phyloP scores from a whole-genome alignment of 2,329 filamentous ascomycete species.

The Ophiostoma piceae region DNA sequence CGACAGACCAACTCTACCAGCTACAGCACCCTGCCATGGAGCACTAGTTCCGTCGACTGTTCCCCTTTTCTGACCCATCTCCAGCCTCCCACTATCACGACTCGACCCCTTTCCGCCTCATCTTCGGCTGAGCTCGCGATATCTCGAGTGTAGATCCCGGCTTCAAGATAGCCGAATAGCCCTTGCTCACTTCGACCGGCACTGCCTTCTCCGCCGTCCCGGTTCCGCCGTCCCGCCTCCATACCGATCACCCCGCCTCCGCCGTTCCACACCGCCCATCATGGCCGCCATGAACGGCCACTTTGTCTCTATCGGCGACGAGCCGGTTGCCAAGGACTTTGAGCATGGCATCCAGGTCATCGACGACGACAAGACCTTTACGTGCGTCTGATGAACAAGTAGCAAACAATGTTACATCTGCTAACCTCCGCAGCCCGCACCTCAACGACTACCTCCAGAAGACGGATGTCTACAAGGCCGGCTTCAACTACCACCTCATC shows the following conservation, averaged over 20 bases:
- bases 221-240: neutral
- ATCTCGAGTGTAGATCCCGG: neutral
- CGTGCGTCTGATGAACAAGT: constrained; percentile 52
- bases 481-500: constrained; percentile 99
- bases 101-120: neutral
- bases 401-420: neutral
- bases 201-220: neutral
- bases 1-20: neutral
- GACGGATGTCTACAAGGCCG: constrained; percentile 75
- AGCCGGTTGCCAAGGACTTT: constrained; percentile 62
- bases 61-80: neutral
- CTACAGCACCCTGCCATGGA: neutral
- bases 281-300: constrained; percentile 65
- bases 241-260: constrained; percentile 3
- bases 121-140: neutral
- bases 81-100: neutral
- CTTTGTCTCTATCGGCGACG: constrained; percentile 67
- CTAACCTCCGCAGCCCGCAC: constrained; percentile 52
- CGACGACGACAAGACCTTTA: constrained; percentile 94
- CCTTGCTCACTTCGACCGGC: neutral
- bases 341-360: constrained; percentile 96
- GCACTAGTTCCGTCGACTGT: neutral
- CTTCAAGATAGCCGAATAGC: neutral
- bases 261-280: constrained; percentile 13
- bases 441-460: constrained; percentile 75